Evolutionary conservation across 2,329 filamentous ascomycete species (phyloP), one percentile per base, ranked within the genome.

Genomic region (Dothiorella sarmentorum): DNA sequence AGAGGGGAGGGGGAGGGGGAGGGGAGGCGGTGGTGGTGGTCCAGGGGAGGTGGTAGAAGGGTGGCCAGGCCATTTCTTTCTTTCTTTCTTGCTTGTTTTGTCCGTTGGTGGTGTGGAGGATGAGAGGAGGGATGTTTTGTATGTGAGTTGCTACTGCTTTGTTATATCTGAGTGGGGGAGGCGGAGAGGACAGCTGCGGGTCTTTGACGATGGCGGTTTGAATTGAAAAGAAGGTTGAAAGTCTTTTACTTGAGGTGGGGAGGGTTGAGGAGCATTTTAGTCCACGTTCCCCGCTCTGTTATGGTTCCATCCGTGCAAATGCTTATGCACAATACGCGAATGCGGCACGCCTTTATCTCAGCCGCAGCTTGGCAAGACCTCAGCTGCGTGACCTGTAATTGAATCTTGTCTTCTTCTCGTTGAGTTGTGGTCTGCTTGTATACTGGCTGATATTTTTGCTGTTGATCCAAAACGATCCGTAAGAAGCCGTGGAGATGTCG

Each of bases 1-100:
- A 80, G 1, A 78, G 71, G 63, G 49, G 74, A 2, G 64, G 51
- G 4, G 63, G 61, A 0, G 17, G 10, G 35, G 65, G 10, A 33
- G 65, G 67, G 40, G 68, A 68, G 38, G 66, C 64, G 0, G 43
- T n/a, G 68, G 37, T 66, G 3, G 63, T 31, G 20, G 61, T 64
- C 68, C 66, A 71, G 65, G 66, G 63, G 11, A 72, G 67, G 44
- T 18, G 17, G 24, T 59, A 51, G 55, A 71, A 69, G 42, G 69
- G 67, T 18, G 65, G 67, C 56, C 70, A 69, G 10, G 61, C 58
- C 66, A 69, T 69, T 10, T n/a, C n/a, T n/a, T n/a, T n/a, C n/a
- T n/a, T n/a, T n/a, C n/a, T n/a, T n/a, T n/a, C n/a, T n/a, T n/a
- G n/a, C n/a, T n/a, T n/a, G n/a, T n/a, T n/a, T n/a, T n/a, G n/a